Conservation (phyloP, 2,329 filamentous ascomycete species). For the Trichophyton schoenleinii region DNA sequence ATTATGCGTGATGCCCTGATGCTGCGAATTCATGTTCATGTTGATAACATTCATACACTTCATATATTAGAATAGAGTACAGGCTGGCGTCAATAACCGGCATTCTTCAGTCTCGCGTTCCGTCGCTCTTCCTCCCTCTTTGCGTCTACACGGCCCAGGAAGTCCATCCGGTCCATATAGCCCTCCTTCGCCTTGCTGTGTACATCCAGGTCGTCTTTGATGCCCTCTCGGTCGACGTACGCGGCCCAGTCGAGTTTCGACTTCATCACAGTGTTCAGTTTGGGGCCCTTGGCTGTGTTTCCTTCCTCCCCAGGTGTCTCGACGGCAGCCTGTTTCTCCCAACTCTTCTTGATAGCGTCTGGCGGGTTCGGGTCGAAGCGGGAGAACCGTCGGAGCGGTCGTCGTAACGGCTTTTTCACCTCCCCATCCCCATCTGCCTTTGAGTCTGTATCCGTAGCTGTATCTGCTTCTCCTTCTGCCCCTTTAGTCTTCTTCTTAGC, state of each 20-base stretch:
- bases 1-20: too few relatives aligned
- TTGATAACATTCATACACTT: neutral
- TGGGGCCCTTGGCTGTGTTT: constrained; percentile 33
- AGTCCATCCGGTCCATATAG: constrained; percentile 50
- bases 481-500: constrained; percentile 24
- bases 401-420: constrained; percentile 18
- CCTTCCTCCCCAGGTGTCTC: constrained; percentile 5
- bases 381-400: constrained; percentile 33
- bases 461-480: constrained; percentile 15
- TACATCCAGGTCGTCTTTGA: constrained; percentile 48
- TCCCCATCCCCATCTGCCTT: constrained; percentile 9
- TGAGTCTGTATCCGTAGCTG: neutral
- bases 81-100: neutral
- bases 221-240: constrained; percentile 49
- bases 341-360: constrained; percentile 32
- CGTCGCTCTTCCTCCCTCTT: constrained; percentile 45
- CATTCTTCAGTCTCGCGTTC: constrained; percentile 17
- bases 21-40: neutral
- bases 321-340: constrained; percentile 25
- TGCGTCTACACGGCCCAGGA: constrained; percentile 46
- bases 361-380: constrained; percentile 37
- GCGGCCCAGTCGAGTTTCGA: constrained; percentile 53
- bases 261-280: constrained; percentile 56
- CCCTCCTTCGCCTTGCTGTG: constrained; percentile 51
- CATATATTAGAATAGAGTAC: neutral